Conservation (phyloP, 225 moss, liverwort and hornwort genomes). For the Thuidium tamariscinum region DNA sequence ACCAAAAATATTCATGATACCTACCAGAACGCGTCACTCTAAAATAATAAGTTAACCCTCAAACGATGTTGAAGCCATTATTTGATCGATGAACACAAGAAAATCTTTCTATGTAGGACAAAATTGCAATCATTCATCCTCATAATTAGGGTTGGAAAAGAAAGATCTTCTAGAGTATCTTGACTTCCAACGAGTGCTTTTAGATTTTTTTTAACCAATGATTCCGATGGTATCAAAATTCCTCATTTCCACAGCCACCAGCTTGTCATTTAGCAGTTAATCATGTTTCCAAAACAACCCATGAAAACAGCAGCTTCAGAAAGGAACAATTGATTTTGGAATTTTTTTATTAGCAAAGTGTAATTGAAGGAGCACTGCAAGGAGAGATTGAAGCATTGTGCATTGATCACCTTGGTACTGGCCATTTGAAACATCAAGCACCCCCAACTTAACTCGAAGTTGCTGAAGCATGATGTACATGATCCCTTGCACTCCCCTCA, state of each 20-base stretch:
- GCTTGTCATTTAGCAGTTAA: no score
- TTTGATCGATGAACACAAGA: no score
- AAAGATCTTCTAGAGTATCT: no score
- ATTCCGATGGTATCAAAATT: no score
- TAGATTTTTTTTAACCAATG: no score
- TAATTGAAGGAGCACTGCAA: neutral
- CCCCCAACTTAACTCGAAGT: slow-evolving; percentile 14
- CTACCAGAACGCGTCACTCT: neutral
- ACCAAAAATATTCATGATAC: neutral
- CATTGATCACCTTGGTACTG: neutral
- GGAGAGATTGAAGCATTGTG: neutral
- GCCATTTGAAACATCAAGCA: slow-evolving; percentile 16
- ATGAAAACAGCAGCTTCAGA: neutral
- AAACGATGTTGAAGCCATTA: no score
- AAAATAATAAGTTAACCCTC: no score
- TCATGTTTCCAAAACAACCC: neutral
- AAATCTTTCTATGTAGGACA: no score
- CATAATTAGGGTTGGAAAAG: no score
- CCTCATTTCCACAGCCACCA: no score
- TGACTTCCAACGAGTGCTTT: no score
- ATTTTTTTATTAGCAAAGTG: neutral
- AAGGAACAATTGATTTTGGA: neutral
- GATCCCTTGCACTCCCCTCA: neutral
- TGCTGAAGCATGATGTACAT: neutral
- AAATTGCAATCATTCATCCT: no score